Conservation (phyloP, 257 asterid genomes). For the Gentiana dahurica region DNA sequence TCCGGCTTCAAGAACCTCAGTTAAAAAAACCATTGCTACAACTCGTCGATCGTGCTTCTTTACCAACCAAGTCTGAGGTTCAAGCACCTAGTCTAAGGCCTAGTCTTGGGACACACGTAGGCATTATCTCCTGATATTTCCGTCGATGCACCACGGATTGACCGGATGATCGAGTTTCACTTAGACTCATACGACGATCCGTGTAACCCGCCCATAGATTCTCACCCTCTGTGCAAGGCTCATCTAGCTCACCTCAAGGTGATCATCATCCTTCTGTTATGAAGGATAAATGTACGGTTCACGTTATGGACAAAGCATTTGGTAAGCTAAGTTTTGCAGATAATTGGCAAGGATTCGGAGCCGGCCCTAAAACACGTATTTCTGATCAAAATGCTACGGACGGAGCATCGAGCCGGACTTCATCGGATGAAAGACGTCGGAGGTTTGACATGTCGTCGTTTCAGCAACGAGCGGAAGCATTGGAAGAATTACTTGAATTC, state of each 20-base stretch:
- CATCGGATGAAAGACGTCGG: conserved; percentile 59
- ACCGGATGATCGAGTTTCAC: conserved; percentile 72
- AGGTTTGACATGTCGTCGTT: conserved; percentile 74
- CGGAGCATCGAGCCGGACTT: conserved; percentile 80
- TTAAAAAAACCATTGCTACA: conserved; percentile 41
- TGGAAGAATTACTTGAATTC: conserved; percentile 86
- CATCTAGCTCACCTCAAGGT: conserved; percentile 50
- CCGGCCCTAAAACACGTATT: conserved; percentile 17
- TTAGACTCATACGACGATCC: conserved; percentile 49
- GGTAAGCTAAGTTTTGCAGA: conserved; percentile 35
- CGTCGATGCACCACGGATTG: conserved; percentile 71
- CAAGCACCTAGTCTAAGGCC: conserved; percentile 28
- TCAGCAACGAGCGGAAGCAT: conserved; percentile 76
- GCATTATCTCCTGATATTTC: conserved; percentile 62
- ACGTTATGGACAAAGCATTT: conserved; percentile 43
- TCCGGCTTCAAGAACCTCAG: conserved; percentile 37
- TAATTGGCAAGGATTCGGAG: conserved; percentile 43
- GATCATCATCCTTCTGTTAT: conserved; percentile 42
- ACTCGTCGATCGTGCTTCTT: conserved; percentile 51
- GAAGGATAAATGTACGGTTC: conserved; percentile 68
- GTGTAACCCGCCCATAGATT: conserved; percentile 27
- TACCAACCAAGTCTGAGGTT: conserved; percentile 33
- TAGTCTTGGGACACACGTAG: conserved; percentile 31
- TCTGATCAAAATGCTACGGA: conserved; percentile 89
- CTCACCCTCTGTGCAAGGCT: conserved; percentile 44